A percentile compares a stretch with the other conserved stretches of the same genome.
Conservation (phyloP, 768 basidiomycete species). For the Boletus subcaerulescens region DNA sequence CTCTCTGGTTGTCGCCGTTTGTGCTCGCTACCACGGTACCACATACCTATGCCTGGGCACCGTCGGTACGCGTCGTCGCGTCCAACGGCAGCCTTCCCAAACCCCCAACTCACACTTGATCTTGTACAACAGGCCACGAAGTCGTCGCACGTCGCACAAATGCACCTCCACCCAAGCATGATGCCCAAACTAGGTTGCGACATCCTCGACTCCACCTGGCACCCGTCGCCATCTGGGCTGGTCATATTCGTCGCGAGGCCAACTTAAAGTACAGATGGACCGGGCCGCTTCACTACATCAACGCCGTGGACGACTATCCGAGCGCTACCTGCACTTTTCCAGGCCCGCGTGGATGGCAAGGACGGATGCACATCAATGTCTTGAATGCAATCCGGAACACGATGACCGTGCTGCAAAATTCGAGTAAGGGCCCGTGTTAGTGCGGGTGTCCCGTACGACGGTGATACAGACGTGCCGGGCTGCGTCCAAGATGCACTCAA, state of each 20-base stretch:
- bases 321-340: slow-evolving; percentile 73
- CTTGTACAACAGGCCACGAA: too few species aligned
- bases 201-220: slow-evolving; percentile 73
- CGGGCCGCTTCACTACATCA: slow-evolving; percentile 71
- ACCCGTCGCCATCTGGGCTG: slow-evolving; percentile 86
- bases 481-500: slow-evolving; percentile 77
- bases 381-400: slow-evolving; percentile 78
- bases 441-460: neutral
- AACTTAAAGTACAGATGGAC: slow-evolving; percentile 76
- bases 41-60: slow-evolving; percentile 37
- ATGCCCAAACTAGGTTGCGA: slow-evolving; percentile 52
- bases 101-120: too few species aligned
- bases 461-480: slow-evolving; percentile 22
- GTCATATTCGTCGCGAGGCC: slow-evolving; percentile 49
- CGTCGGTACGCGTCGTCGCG: slow-evolving; percentile 29
- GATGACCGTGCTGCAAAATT: slow-evolving; percentile 58
- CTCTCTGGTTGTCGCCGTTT: slow-evolving; percentile 9
- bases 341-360: slow-evolving; percentile 72
- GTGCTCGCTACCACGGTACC: slow-evolving; percentile 21
- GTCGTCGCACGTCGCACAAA: too few species aligned
- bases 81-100: too few species aligned
- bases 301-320: slow-evolving; percentile 74
- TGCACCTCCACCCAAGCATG: slow-evolving; percentile 38
- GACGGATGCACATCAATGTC: slow-evolving; percentile 56
- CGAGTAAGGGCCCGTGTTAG: slow-evolving; percentile 21